Evolutionary conservation across 2,329 filamentous ascomycete species (phyloP), one percentile per base, ranked within the genome.

Genomic region (Neurospora sp.): DNA sequence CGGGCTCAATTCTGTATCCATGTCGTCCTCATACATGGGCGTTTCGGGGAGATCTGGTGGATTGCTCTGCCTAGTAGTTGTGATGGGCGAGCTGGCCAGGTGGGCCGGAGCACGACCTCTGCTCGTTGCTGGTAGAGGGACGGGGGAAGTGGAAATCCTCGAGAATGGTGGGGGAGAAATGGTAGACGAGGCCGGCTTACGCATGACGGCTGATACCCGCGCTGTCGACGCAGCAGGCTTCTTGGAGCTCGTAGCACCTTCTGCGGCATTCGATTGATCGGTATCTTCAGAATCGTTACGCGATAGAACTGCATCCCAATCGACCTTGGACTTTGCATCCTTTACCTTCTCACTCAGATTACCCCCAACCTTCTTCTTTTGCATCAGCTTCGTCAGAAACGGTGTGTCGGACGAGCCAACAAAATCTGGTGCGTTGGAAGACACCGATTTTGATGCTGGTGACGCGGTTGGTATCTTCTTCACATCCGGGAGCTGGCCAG

Each of bases 1-100:
- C 5, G 91, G 91, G 75, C 90, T 92, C 70, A 92, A 79, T 69
- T 91, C 88, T 66, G 84, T 83, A 69, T 89, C 87, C 77, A 88
- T 83, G 70, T 88, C 85, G 66, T 83, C 80, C 69, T 84, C 84
- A 73, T 85, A 85, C 46, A 84, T 76, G 62, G 79, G 77, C 36
- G 73, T 75, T n/a, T 75, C 74, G 6, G 75, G 74, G 8, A 72
- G 33, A 10, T 72, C 71, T 40, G 74, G 66, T 17, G 72, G 52
- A n/a, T 62, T 62, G 52, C 52, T 36, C 66, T 71, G 71, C 36
- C 73, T 76, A 19, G 38, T 17, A 77, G 78, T 80, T 73, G 74
- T 81, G 74, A 76, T 80, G 77, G 75, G 76, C 69, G 76, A 80
- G 68, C 80, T 81, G 73, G 77, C 80, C 75, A 82, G 79, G 72